Evolutionary conservation across 192 early-diverging fungal species (phyloP).

Genomic region (Coemansia sp.): DNA sequence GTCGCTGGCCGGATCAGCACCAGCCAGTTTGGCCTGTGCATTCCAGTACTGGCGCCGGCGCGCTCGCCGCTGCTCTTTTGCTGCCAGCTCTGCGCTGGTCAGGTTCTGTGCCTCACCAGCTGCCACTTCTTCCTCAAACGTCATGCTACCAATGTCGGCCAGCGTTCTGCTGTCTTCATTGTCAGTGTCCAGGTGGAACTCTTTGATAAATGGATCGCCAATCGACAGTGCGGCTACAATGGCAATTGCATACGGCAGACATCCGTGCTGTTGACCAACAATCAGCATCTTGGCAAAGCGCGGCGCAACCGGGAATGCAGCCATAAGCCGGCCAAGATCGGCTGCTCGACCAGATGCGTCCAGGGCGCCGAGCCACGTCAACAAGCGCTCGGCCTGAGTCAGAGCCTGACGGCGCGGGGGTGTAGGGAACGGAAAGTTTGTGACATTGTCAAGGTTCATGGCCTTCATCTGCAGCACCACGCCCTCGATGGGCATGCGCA

Average conservation of each 20-base stretch:
- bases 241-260: constrained; percentile 85
- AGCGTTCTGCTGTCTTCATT: constrained; percentile 4
- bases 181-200: constrained; percentile 62
- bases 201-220: constrained; percentile 88
- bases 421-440: constrained; percentile 97
- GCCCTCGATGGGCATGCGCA: constrained; percentile 92
- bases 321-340: constrained; percentile 81
- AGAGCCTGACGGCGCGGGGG: constrained; percentile 77
- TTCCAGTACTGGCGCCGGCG: constrained; percentile 70
- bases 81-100: constrained; percentile 60
- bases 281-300: constrained; percentile 81
- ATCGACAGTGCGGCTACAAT: constrained; percentile 91
- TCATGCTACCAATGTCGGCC: constrained; percentile 52
- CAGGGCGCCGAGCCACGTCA: constrained; percentile 77
- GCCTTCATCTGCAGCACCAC: constrained; percentile 97
- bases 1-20: constrained; percentile 78
- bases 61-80: constrained; percentile 61
- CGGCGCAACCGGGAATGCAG: constrained; percentile 88
- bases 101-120: constrained; percentile 58
- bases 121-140: constrained; percentile 39
- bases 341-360: constrained; percentile 69
- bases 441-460: constrained; percentile 93
- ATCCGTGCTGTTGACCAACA: constrained; percentile 80
- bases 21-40: constrained; percentile 59
- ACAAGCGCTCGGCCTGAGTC: constrained; percentile 74